Evolutionary conservation across 306 rosid species (phyloP).

Genomic region (Malus sylvestris): DNA sequence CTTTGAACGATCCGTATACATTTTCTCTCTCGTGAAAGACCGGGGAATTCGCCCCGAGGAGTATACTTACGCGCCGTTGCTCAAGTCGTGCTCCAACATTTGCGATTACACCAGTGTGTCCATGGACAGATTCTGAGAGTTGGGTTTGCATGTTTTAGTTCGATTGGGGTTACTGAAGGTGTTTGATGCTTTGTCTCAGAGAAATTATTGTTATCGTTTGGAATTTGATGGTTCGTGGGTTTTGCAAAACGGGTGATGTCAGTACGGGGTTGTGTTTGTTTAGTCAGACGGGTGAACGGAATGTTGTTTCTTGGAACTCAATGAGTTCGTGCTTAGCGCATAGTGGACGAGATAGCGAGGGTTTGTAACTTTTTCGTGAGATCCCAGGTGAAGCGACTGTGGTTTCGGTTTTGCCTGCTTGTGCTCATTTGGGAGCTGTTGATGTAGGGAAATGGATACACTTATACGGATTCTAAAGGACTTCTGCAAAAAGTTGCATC

Average conservation of each 20-base stretch:
- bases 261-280: constrained; percentile 46
- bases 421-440: constrained; percentile 63
- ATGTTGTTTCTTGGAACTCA: constrained; percentile 66
- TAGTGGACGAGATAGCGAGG: constrained; percentile 37
- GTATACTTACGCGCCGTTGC: constrained; percentile 57
- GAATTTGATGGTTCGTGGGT: constrained; percentile 72
- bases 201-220: constrained; percentile 46
- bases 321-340: constrained; percentile 58
- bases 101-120: constrained; percentile 21
- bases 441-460: constrained; percentile 63
- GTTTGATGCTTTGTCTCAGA: constrained; percentile 55
- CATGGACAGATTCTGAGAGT: constrained; percentile 32
- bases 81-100: constrained; percentile 52
- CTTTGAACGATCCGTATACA: constrained; percentile 31
- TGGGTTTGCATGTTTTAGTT: constrained; percentile 36
- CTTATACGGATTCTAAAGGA: constrained; percentile 30
- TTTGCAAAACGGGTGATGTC: constrained; percentile 49
- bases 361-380: constrained; percentile 44
- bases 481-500: constrained; percentile 20
- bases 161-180: constrained; percentile 56
- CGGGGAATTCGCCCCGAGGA: constrained; percentile 41
- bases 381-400: constrained; percentile 71
- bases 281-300: constrained; percentile 48
- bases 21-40: constrained; percentile 48
- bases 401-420: constrained; percentile 55